Evolutionary conservation across 1,139 yeast species (phyloP), one percentile per base, ranked within the genome.

Genomic region (Pichia terricola): DNA sequence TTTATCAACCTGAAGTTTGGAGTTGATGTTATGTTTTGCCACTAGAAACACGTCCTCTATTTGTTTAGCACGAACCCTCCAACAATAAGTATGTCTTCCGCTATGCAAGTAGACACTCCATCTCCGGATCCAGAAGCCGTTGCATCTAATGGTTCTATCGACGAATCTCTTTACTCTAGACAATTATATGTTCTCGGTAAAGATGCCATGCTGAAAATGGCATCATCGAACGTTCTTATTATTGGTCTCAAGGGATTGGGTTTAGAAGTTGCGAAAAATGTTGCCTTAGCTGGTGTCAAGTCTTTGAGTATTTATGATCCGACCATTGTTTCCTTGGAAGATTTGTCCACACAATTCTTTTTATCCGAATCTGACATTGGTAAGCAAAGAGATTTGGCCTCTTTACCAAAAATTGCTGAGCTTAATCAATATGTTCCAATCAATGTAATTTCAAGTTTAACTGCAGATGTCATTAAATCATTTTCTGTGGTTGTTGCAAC

Each of bases 121-220:
- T 10, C 43, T 2, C 43, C 43, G 43, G 46, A 46, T 22, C 79
- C 79, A 43, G 22, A 16, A 16, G 22, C 22, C 22, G 22, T 16
- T 16, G 48, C 43, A 9, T 44, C 50, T 33, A 70, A 66, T 44
- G 79, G 22, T 10, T 6, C 38, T 51, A 89, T 91, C 58, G 98
- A 91, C 62, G 98, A 91, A 71, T 76, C 94, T 47, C 73, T 91
- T 57, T 91, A 91, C 72, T 88, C 96, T 41, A 87, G 98, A 64
- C 98, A 91, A 68, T 75, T 91, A 63, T 87, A 88, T 56, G 96
- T 88, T 45, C 67, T 88, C 56, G 96, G 96, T 47, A 85, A 86
- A 59, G 98, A 91, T 55, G 99, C 99, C 44, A 91, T 91, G 99
- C 72, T 89, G 58, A 85, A 87, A 64, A 86, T 91, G 96, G 96